phyloP scores from a whole-genome alignment of 257 asterid genomes.

The Ocimum tenuiflorum region DNA sequence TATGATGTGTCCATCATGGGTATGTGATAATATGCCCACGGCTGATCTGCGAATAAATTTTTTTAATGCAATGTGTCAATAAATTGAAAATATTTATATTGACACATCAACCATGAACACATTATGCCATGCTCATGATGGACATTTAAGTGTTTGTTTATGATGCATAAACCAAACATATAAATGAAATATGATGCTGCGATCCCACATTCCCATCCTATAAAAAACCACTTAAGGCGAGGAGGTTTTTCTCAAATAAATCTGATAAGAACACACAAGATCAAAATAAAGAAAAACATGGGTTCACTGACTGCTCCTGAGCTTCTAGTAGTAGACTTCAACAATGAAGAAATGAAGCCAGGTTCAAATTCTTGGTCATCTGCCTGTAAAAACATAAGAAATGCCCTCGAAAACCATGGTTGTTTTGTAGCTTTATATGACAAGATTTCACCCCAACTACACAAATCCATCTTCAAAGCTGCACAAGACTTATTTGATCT shows the following conservation, averaged over 20 bases:
- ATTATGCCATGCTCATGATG: no score
- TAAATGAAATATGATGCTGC: no score
- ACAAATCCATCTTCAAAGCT: constrained; percentile 42
- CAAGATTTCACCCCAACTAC: constrained; percentile 42
- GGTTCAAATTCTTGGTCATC: constrained; percentile 43
- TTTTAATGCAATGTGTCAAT: no score
- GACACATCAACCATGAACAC: no score
- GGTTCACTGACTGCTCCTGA: constrained; percentile 36
- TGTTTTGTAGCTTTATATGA: constrained; percentile 54
- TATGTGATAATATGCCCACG: no score
- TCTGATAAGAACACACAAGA: not conserved
- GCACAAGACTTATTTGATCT: constrained; percentile 49
- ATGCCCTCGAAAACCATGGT: constrained; percentile 63
- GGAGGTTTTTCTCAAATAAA: not conserved
- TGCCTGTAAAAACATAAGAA: constrained; percentile 38
- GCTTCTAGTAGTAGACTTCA: constrained; percentile 48
- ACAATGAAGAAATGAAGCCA: constrained; percentile 37
- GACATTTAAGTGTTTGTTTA: no score
- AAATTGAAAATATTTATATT: no score
- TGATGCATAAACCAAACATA: no score
- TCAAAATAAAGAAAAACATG: constrained; percentile 21
- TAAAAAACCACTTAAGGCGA: not conserved
- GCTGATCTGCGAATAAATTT: no score
- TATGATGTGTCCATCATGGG: no score
- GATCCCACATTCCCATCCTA: no score